These are phyloP conservation scores for Rhamnella rubrinervis DNA, from an alignment of 331 rosid species.

Conservation along the genomic window DNA sequence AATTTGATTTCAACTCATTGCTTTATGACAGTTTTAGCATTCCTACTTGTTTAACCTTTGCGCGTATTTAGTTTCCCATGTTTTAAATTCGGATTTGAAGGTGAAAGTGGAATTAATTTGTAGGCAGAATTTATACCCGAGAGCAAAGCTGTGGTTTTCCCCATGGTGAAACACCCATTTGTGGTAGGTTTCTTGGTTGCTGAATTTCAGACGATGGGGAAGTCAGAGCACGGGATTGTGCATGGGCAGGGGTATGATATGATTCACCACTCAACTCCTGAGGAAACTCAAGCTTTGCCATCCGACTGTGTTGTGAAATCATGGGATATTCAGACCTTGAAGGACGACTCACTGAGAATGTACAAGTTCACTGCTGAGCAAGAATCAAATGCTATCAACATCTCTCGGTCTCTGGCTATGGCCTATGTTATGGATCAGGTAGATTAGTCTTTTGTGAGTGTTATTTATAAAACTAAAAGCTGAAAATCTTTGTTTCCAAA, in stretches of 20 bases:
- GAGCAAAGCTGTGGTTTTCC: constrained; percentile 72
- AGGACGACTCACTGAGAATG: constrained; percentile 40
- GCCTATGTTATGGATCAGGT: constrained; percentile 99
- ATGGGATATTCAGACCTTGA: constrained; percentile 40
- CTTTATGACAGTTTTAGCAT: background rate
- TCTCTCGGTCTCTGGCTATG: constrained; percentile 78
- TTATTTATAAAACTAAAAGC: no score
- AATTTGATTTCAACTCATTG: background rate
- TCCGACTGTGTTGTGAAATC: constrained; percentile 47
- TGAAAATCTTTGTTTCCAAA: no score
- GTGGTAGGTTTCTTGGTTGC: constrained; percentile 98
- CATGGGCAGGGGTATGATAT: constrained; percentile 41
- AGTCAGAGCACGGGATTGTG: constrained; percentile 32
- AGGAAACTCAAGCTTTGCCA: constrained; percentile 49
- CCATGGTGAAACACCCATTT: constrained; percentile 94
- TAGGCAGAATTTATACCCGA: constrained; percentile 73
- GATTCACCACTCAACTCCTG: constrained; percentile 25
- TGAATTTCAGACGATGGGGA: constrained; percentile 67
- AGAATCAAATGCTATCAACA: constrained; percentile 68
- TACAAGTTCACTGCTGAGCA: constrained; percentile 60
- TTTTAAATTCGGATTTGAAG: background rate
- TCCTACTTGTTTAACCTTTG: background rate
- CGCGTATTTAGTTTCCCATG: background rate
- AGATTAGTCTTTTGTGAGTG: background rate
- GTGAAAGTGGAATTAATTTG: constrained; percentile 21